phyloP scores from a whole-genome alignment of 2,329 filamentous ascomycete genomes.

The Aspergillus fumigatus region DNA sequence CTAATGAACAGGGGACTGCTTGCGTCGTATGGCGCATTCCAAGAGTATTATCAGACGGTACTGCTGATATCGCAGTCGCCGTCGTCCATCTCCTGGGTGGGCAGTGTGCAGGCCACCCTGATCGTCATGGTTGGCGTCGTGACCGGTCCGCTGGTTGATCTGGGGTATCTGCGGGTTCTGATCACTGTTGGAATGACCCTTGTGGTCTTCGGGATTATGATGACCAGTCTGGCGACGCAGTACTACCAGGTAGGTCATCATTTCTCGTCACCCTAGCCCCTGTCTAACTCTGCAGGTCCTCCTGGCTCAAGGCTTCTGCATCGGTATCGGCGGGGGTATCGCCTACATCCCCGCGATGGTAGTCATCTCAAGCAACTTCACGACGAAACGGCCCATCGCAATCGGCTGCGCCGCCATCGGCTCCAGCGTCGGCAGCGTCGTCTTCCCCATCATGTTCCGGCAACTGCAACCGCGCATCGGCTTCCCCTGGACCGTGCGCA shows the following conservation, averaged over 20 bases:
- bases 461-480: conserved; percentile 54
- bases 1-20: conserved; percentile 34
- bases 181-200: conserved; percentile 39
- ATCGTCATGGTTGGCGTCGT: conserved; percentile 45
- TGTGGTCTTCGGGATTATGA: conserved; percentile 31
- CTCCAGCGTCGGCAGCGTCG: conserved; percentile 54
- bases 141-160: conserved; percentile 48
- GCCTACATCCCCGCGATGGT: conserved; percentile 29
- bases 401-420: conserved; percentile 55
- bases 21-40: conserved; percentile 46
- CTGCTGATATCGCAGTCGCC: conserved; percentile 32
- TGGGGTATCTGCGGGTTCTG: conserved; percentile 40
- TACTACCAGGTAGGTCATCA: conserved; percentile 24
- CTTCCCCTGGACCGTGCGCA: conserved; percentile 56
- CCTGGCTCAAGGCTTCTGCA: conserved; percentile 41
- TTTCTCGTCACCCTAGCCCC: neutral
- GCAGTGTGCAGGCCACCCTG: conserved; percentile 45
- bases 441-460: conserved; percentile 54
- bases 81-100: conserved; percentile 48
- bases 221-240: conserved; percentile 23
- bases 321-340: conserved; percentile 29
- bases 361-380: conserved; percentile 30
- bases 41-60: conserved; percentile 44
- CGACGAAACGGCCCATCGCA: conserved; percentile 50
- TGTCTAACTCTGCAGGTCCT: conserved; percentile 33